Percentiles rank a stretch among this genome's conserved stretches.
Conservation (phyloP, 78 protist species). For the Isochrysis galbana region DNA sequence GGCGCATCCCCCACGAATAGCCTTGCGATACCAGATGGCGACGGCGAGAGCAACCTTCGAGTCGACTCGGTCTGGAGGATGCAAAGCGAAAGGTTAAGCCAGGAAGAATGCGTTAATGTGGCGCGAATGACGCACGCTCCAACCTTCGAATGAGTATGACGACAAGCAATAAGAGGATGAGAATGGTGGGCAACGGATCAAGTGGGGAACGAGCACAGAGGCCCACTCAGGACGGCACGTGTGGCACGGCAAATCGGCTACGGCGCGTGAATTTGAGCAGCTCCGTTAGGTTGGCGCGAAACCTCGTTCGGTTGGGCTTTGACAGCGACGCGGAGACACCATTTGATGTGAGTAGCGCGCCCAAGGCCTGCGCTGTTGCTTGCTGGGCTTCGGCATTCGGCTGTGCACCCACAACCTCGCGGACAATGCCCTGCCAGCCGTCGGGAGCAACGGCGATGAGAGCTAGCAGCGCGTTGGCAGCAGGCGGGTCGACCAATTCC, state of each 20-base stretch:
- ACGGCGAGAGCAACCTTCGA: too few species aligned
- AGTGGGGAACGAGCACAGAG: too few species aligned
- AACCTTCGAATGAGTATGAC: too few species aligned
- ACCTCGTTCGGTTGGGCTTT: not conserved
- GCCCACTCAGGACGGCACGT: too few species aligned
- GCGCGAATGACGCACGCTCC: too few species aligned
- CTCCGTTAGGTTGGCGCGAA: not conserved
- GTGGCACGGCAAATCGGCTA: not conserved
- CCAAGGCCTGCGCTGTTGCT: not conserved
- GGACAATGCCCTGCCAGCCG: not conserved
- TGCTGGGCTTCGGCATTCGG: not conserved
- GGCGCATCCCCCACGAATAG: too few species aligned
- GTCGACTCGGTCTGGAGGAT: too few species aligned
- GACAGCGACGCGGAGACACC: not conserved
- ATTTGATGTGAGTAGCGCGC: not conserved
- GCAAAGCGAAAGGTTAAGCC: too few species aligned
- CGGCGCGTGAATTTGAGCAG: not conserved
- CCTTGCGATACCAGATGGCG: too few species aligned
- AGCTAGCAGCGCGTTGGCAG: slow-evolving; percentile 5
- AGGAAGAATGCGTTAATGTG: too few species aligned
- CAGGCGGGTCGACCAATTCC: not conserved
- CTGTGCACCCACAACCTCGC: not conserved
- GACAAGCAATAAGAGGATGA: too few species aligned
- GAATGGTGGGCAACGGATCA: too few species aligned
- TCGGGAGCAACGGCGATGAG: not conserved